These are phyloP conservation scores for Trematosphaeria pertusa DNA, from an alignment of 2,329 filamentous ascomycete genomes.

Conservation along the genomic window DNA sequence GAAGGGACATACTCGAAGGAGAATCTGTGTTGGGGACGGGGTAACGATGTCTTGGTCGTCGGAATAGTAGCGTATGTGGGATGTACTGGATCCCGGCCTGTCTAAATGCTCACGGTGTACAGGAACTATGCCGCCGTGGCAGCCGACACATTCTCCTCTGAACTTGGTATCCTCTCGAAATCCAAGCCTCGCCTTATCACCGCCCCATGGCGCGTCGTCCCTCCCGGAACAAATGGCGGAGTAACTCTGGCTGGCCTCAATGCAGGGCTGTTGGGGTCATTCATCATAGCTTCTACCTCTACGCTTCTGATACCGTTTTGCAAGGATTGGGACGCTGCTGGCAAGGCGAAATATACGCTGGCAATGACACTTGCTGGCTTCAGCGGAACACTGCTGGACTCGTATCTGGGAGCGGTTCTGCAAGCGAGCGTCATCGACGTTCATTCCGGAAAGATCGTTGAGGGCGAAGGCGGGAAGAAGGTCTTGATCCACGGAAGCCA, in stretches of 20 bases:
- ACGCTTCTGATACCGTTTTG: conserved; percentile 75
- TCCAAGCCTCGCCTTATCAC: conserved; percentile 84
- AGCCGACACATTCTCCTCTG: conserved; percentile 93
- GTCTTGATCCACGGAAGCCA: conserved; percentile 52
- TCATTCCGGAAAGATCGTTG: conserved; percentile 84
- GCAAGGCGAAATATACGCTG: conserved; percentile 51
- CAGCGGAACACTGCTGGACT: conserved; percentile 84
- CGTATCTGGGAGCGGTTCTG: conserved; percentile 80
- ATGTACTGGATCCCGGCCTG: conserved; percentile 2
- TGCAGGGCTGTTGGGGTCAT: conserved; percentile 76
- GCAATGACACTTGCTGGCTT: conserved; percentile 75
- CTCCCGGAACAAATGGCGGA: conserved; percentile 91
- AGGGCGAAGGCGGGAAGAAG: conserved; percentile 77
- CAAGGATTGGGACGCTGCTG: conserved; percentile 38
- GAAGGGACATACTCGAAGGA: conserved; percentile 37
- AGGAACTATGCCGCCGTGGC: conserved; percentile 90
- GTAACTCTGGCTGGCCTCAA: conserved; percentile 77
- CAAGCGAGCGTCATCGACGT: conserved; percentile 88
- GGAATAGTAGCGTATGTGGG: conserved; percentile 55
- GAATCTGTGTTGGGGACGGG: conserved; percentile 49
- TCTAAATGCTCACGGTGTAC: conserved; percentile 47
- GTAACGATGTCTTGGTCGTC: conserved; percentile 51
- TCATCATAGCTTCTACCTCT: conserved; percentile 71
- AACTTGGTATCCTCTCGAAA: conserved; percentile 87
- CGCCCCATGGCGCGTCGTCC: conserved; percentile 78